These are phyloP conservation scores for Besnoitia besnoiti DNA, from an alignment of 169 alveolate genomes.

Conservation along the genomic window DNA sequence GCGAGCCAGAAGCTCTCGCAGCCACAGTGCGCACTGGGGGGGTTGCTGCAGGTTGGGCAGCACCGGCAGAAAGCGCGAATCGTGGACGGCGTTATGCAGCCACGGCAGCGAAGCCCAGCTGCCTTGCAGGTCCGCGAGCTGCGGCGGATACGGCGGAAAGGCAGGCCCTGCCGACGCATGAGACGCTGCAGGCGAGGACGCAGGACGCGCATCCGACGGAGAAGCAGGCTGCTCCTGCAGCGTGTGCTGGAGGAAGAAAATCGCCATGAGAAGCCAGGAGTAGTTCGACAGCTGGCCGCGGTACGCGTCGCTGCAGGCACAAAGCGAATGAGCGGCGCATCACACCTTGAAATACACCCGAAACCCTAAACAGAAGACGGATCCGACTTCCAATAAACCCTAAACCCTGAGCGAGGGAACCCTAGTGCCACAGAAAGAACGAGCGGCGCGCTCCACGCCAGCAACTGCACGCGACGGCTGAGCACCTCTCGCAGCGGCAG, in stretches of 20 bases:
- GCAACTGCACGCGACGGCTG: too few species aligned
- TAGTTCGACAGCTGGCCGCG: slow-evolving; percentile 31
- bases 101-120: background rate
- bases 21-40: background rate
- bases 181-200: background rate
- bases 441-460: too few species aligned
- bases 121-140: background rate
- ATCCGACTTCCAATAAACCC: too few species aligned
- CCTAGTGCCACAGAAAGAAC: too few species aligned
- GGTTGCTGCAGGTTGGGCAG: slow-evolving; percentile 17
- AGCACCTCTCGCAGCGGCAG: too few species aligned
- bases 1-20: background rate
- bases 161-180: too few species aligned
- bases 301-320: slow-evolving; percentile 22
- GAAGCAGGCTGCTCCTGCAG: background rate
- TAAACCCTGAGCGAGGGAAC: too few species aligned
- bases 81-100: background rate
- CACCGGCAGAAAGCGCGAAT: background rate
- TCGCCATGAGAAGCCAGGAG: slow-evolving; percentile 20
- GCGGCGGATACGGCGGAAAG: background rate
- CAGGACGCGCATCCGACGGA: background rate
- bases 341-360: too few species aligned
- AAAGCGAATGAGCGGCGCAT: too few species aligned
- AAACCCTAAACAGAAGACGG: too few species aligned
- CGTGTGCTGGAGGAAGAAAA: slow-evolving; percentile 5